Percentiles rank a stretch among this genome's conserved stretches.
Evolutionary conservation across 257 asterid genomes (phyloP).

Genomic region (Dorcoceras hygrometricum): DNA sequence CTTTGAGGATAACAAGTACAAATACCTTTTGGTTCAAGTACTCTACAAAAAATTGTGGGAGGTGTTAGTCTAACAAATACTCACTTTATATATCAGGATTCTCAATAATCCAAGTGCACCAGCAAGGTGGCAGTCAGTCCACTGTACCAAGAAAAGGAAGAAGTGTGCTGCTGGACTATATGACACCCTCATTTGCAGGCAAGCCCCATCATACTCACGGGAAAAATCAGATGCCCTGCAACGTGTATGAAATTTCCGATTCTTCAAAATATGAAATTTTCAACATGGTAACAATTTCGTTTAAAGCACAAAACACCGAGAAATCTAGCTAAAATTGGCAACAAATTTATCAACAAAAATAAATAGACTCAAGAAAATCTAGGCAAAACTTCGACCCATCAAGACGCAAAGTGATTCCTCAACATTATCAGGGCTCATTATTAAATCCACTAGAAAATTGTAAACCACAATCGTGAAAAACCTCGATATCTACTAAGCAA

Average conservation of each 20-base stretch:
- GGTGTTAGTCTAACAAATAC: background rate
- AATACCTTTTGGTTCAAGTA: background rate
- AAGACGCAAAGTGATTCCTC: background rate
- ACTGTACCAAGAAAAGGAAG: constrained; percentile 84
- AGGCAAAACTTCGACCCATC: background rate
- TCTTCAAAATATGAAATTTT: background rate
- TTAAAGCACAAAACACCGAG: background rate
- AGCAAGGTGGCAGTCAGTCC: constrained; percentile 94
- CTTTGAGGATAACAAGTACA: background rate
- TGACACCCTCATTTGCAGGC: constrained; percentile 94
- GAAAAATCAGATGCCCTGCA: constrained; percentile 89
- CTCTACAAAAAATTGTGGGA: background rate
- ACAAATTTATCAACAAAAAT: too few species aligned
- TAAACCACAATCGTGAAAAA: background rate
- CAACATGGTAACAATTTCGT: background rate
- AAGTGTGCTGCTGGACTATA: constrained; percentile 95
- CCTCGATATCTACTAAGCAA: background rate
- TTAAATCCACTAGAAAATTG: background rate
- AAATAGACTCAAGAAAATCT: background rate
- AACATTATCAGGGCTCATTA: background rate
- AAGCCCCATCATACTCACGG: constrained; percentile 85
- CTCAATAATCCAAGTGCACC: constrained; percentile 95
- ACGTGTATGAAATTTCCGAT: background rate
- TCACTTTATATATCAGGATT: constrained; percentile 82
- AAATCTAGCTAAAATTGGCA: background rate